Evolutionary conservation across 768 basidiomycete species (phyloP), one percentile per base, ranked within the genome.

Genomic region (Tulasnella sp.): DNA sequence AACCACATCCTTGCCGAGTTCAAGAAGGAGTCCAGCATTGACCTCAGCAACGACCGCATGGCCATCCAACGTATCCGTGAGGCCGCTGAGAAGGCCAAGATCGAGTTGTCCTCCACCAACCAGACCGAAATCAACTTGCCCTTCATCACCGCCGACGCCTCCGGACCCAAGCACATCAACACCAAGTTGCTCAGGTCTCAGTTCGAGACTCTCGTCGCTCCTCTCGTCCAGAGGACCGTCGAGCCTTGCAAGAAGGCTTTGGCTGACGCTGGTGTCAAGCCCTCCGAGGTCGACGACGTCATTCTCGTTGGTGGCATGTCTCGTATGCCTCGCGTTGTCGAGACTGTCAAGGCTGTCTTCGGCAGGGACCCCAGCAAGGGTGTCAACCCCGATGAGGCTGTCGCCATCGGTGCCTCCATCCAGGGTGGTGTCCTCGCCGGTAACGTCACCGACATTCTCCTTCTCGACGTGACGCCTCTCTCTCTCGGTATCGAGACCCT

Each of bases 1-100:
- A 90, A 96, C 80, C 86, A 93, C 85, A 88, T 99, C 83, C 85
- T 98, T 70, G 87, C 88, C 78, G 92, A 96, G 84, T 99, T 99
- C 92, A 95, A 98, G 90, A 96, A 96, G 87, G 92, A 96, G 83
- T 87, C 88, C 5, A 93, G 95, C 46, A 87, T 92, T 79, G 92
- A 95, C 82, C 90, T 99, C 67, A 87, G 87, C 81, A 87, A 89
- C 81, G 98, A 99, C 84, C 89, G 92, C 73, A 98, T 98, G 93
- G 96, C 98, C 9, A 94, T 99, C 81, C 98, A 99, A 85, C 95
- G 98, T 85, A 95, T 99, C 80, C 95, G 98, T 82, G 98, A 99
- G 85, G 98, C 98, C 26, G 95, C 97, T 16, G 98, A 99, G 88
- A 98, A 98, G 88, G 98, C 98, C 81, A 99, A 99, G 90, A 96